These are phyloP conservation scores for Podochytrium sp. DNA, from an alignment of 192 early-diverging fungal genomes.

Conservation along the genomic window DNA sequence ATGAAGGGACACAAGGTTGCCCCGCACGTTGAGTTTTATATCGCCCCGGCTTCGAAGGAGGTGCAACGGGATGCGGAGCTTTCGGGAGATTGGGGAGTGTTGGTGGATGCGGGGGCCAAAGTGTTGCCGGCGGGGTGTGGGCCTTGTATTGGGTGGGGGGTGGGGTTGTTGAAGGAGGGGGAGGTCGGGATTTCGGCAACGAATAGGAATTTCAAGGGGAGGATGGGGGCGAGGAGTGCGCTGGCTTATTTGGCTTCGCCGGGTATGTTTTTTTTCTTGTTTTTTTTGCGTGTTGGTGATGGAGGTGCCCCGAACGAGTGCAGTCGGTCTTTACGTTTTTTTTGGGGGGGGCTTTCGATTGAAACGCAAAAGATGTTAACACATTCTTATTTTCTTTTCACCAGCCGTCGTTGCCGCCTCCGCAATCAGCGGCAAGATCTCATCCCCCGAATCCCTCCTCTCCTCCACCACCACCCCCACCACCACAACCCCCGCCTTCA, in stretches of 20 bases:
- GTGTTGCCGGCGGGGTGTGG: constrained; percentile 94
- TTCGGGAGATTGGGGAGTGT: constrained; percentile 84
- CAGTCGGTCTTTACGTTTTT: too few relatives aligned
- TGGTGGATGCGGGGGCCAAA: constrained; percentile 88
- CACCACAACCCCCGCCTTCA: background rate
- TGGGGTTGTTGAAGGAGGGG: constrained; percentile 90
- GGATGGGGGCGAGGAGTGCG: constrained; percentile 94
- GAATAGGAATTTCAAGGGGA: constrained; percentile 98
- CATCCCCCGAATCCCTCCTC: constrained; percentile 43
- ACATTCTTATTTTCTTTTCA: background rate
- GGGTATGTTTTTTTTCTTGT: constrained; percentile 36
- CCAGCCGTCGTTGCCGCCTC: constrained; percentile 92
- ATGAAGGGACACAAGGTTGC: constrained; percentile 70
- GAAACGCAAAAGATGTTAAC: constrained; percentile 3
- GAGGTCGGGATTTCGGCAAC: constrained; percentile 99
- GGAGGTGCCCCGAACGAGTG: too few relatives aligned
- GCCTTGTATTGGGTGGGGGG: constrained; percentile 93
- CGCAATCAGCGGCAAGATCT: constrained; percentile 85
- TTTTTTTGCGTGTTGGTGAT: background rate
- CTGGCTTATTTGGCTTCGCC: constrained; percentile 94
- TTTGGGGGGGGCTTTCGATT: too few relatives aligned
- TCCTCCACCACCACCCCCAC: background rate
- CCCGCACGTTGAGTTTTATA: constrained; percentile 87
- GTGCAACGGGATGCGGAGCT: constrained; percentile 86
- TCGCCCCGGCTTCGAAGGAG: constrained; percentile 91